Evolutionary conservation across 306 rosid genomes (phyloP), one percentile per base, ranked within the genome.

Genomic region (Sesbania bispinosa): DNA sequence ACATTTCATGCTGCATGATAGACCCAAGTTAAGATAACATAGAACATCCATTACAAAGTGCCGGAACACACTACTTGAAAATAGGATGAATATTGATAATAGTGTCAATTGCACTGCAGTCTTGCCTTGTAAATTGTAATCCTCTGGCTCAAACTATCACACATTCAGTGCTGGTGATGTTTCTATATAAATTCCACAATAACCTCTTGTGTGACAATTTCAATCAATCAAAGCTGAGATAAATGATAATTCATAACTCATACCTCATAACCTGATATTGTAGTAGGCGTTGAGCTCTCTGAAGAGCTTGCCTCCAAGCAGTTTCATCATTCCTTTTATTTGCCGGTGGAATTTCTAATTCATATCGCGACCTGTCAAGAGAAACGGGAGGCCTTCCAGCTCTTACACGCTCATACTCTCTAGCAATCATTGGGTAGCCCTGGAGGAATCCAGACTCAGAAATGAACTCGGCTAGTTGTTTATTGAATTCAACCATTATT

Each of bases 391-490:
- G 94, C 84, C 86, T 89, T 19, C 90, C 96, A 52, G 97, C 88
- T 80, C 92, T 81, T 10, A 94, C 98, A 35, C 98, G 97, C 27
- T 94, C 98, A 43, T 90, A 83, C 80, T 94, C 98, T 74, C 96
- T 87, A 7, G 87, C 92, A 82, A 94, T 74, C 94, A 94, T 86
- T 2, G 98, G 97, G 32, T 90, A 84, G 32, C 86, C 87, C 98
- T 94, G 8, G n/a, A n/a, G n/a, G n/a, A n/a, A n/a, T n/a, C n/a
- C n/a, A n/a, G n/a, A n/a, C n/a, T n/a, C n/a, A n/a, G n/a, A n/a
- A n/a, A n/a, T n/a, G n/a, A n/a, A n/a, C n/a, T n/a, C n/a, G n/a
- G n/a, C n/a, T n/a, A n/a, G n/a, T n/a, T n/a, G n/a, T n/a, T n/a
- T n/a, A n/a, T n/a, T n/a, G n/a, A n/a, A n/a, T n/a, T n/a, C n/a